Conservation (phyloP, 208 protist genomes). For the Wallacemonas rigidus region DNA sequence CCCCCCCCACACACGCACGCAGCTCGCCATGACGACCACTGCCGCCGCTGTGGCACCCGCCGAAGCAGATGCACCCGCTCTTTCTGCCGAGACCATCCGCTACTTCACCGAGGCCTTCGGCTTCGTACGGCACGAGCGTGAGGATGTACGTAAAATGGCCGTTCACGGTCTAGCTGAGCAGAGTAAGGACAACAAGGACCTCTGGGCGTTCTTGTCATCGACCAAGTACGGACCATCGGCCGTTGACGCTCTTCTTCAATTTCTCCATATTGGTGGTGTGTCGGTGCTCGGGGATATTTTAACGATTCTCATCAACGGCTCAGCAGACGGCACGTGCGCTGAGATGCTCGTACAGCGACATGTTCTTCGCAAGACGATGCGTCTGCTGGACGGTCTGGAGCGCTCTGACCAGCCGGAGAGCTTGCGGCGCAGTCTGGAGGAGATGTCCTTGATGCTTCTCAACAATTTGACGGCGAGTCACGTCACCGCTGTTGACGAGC, state of each 20-base stretch:
- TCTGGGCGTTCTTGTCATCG: slow-evolving; percentile 55
- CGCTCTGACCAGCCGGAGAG: slow-evolving; percentile 29
- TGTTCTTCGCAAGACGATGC: slow-evolving; percentile 78
- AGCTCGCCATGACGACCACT: slow-evolving; percentile 5
- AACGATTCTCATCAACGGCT: slow-evolving; percentile 77
- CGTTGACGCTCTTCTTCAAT: slow-evolving; percentile 67
- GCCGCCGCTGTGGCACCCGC: neutral
- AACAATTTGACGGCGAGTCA: slow-evolving; percentile 85
- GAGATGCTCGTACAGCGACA: slow-evolving; percentile 70
- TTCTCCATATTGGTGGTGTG: slow-evolving; percentile 48
- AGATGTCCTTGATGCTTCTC: slow-evolving; percentile 86
- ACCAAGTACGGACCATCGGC: slow-evolving; percentile 31
- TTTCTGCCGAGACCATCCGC: slow-evolving; percentile 25
- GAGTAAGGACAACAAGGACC: slow-evolving; percentile 73
- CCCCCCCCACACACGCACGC: neutral
- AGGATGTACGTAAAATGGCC: slow-evolving; percentile 87
- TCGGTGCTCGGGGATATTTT: slow-evolving; percentile 71
- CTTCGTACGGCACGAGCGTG: slow-evolving; percentile 64
- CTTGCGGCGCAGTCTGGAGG: slow-evolving; percentile 52
- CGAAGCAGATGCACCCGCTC: neutral
- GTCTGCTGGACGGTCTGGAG: slow-evolving; percentile 71
- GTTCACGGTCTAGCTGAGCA: slow-evolving; percentile 70
- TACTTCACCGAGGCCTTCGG: slow-evolving; percentile 68
- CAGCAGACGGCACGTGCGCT: slow-evolving; percentile 63
- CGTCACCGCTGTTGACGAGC: slow-evolving; percentile 68